These are phyloP conservation scores for Calonectria leucothoes DNA, from an alignment of 2,329 filamentous ascomycete species.

Conservation along the genomic window DNA sequence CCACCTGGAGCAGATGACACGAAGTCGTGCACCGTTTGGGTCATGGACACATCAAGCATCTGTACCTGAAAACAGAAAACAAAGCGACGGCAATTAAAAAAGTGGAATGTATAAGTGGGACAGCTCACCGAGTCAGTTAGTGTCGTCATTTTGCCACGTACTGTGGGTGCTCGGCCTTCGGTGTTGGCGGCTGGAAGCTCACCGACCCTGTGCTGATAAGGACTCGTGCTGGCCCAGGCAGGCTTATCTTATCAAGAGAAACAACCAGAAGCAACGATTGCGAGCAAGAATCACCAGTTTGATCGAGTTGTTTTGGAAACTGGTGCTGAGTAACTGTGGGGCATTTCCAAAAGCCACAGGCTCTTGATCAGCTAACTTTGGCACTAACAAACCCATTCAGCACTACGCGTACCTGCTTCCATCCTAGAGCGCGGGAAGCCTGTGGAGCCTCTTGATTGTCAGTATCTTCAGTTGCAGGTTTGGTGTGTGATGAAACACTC, in stretches of 20 bases:
- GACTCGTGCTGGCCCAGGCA: no score
- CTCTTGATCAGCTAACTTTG: background rate
- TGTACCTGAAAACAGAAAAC: background rate
- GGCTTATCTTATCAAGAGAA: background rate
- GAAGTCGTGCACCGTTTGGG: background rate
- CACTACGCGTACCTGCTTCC: background rate
- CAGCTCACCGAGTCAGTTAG: background rate
- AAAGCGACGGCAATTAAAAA: background rate
- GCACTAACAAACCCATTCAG: background rate
- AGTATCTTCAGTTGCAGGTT: background rate
- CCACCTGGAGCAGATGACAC: no score
- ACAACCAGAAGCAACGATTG: background rate
- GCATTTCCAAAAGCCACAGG: background rate
- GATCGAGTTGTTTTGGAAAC: background rate
- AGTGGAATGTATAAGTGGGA: conserved; percentile 1
- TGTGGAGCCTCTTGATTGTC: background rate
- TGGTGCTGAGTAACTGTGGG: background rate
- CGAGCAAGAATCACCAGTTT: background rate
- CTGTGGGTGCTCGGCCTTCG: background rate
- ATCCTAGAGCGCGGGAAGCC: background rate
- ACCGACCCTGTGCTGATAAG: background rate
- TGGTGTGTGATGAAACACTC: background rate
- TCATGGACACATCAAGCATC: background rate
- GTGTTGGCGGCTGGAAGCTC: background rate
- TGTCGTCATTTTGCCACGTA: conserved; percentile 4